These are phyloP conservation scores for Rubroshorea leprosula DNA, from an alignment of 345 rosid genomes.

Conservation along the genomic window DNA sequence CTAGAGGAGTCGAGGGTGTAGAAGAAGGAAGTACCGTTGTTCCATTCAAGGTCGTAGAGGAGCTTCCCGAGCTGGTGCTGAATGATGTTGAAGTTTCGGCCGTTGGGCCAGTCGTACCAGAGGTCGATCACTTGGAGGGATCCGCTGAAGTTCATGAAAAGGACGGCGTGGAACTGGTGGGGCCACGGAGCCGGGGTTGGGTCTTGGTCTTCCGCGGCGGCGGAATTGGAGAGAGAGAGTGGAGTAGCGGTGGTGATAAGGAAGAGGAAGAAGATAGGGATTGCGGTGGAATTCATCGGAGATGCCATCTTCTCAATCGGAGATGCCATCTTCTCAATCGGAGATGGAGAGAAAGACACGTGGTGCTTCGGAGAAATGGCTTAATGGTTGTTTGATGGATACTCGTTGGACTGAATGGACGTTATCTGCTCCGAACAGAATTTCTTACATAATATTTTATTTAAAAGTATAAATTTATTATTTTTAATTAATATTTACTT, in stretches of 20 bases:
- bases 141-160: slow-evolving; percentile 46
- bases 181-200: slow-evolving; percentile 46
- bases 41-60: slow-evolving; percentile 54
- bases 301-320: background rate
- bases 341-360: background rate
- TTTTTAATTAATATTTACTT: too few relatives aligned
- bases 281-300: background rate
- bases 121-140: slow-evolving; percentile 39
- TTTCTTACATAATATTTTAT: too few relatives aligned
- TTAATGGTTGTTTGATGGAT: too few relatives aligned
- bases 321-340: background rate
- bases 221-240: background rate
- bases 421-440: too few relatives aligned
- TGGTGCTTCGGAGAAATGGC: too few relatives aligned
- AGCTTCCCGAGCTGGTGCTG: slow-evolving; percentile 44
- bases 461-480: too few relatives aligned
- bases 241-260: background rate
- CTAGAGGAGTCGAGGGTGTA: slow-evolving; percentile 32
- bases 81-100: slow-evolving; percentile 54
- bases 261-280: slow-evolving; percentile 10
- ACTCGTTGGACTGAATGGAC: too few relatives aligned
- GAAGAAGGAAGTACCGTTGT: slow-evolving; percentile 53
- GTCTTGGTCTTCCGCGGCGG: background rate
- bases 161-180: slow-evolving; percentile 40
- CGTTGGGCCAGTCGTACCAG: slow-evolving; percentile 64